phyloP scores from a whole-genome alignment of 2,329 filamentous ascomycete genomes.

The Pleoardoris graminearum region DNA sequence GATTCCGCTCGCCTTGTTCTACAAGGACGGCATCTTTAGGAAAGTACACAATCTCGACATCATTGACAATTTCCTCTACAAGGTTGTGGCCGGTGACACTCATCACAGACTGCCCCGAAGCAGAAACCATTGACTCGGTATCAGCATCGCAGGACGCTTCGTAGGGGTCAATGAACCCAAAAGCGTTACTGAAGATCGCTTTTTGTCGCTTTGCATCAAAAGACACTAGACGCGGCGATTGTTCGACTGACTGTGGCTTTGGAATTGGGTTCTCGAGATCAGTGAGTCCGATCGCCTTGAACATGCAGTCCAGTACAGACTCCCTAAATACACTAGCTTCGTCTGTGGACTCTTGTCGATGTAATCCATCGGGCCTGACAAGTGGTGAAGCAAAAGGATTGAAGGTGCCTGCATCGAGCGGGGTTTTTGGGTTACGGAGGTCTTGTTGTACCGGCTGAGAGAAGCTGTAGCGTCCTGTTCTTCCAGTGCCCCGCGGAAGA shows the following conservation, averaged over 20 bases:
- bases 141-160: constrained; percentile 80
- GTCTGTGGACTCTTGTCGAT: constrained; percentile 79
- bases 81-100: constrained; percentile 66
- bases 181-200: constrained; percentile 80
- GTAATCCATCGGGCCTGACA: constrained; percentile 50
- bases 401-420: constrained; percentile 49
- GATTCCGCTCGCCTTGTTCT: constrained; percentile 95
- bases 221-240: constrained; percentile 80
- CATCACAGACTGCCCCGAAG: constrained; percentile 47
- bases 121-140: constrained; percentile 75
- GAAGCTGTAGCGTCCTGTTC: constrained; percentile 51
- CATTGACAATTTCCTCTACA: constrained; percentile 81
- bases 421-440: constrained; percentile 48
- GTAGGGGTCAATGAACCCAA: constrained; percentile 86
- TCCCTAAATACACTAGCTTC: constrained; percentile 88
- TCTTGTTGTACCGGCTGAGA: constrained; percentile 54
- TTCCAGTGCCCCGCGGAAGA: constrained; percentile 63
- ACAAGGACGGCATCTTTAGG: constrained; percentile 92
- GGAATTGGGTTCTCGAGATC: constrained; percentile 66
- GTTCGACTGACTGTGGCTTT: constrained; percentile 74
- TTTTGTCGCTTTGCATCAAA: constrained; percentile 82
- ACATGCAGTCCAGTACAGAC: constrained; percentile 92
- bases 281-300: constrained; percentile 86
- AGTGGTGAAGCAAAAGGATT: constrained; percentile 46
- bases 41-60: constrained; percentile 97